A percentile compares a stretch with the other conserved stretches of the same genome.
These are phyloP conservation scores for Tephrocybe sp. DNA, from an alignment of 768 basidiomycete species.

Conservation along the genomic window DNA sequence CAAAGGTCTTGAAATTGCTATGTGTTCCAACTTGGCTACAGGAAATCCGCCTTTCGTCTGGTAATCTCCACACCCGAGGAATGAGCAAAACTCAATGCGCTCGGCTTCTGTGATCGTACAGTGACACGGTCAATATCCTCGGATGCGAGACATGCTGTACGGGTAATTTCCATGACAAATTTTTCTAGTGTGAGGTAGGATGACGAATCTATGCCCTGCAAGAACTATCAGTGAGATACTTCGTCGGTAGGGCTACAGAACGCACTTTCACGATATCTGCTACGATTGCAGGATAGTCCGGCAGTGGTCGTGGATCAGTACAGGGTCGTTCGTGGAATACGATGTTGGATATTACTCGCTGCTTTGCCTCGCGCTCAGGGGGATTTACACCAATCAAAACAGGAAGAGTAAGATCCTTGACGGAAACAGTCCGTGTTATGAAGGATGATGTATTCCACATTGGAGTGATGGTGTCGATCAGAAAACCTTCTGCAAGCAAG, in stretches of 20 bases:
- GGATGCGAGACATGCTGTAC: conserved; percentile 32
- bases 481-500: conserved; percentile 46
- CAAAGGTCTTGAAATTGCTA: too few relatives aligned
- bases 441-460: neutral
- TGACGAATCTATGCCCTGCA: conserved; percentile 45
- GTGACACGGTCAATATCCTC: conserved; percentile 38
- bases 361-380: conserved; percentile 63
- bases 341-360: conserved; percentile 58
- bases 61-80: conserved; percentile 63
- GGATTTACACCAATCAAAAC: conserved; percentile 72
- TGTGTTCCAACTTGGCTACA: too few relatives aligned
- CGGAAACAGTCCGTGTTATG: conserved; percentile 27
- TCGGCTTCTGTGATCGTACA: conserved; percentile 64
- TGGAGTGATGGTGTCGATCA: conserved; percentile 33
- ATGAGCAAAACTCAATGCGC: conserved; percentile 66
- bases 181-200: conserved; percentile 62
- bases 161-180: conserved; percentile 47
- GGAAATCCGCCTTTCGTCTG: conserved; percentile 30
- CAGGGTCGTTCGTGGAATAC: conserved; percentile 33
- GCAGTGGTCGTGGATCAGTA: conserved; percentile 17
- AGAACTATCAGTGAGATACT: neutral
- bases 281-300: conserved; percentile 38
- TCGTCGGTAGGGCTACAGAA: neutral
- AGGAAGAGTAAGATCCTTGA: conserved; percentile 46
- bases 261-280: conserved; percentile 33